Conservation (phyloP, 345 rosid species). For the Salix exigua region DNA sequence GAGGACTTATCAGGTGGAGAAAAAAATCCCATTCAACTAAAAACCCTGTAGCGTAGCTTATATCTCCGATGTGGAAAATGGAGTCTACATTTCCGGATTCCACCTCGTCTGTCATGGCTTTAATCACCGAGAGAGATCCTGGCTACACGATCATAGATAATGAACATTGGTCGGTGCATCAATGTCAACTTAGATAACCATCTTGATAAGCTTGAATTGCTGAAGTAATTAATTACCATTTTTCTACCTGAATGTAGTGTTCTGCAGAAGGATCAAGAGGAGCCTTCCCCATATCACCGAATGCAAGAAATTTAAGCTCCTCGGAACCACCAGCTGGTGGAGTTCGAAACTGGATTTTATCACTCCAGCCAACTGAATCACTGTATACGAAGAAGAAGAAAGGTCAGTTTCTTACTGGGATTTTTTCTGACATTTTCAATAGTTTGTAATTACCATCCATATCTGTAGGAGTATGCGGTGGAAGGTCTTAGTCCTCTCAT, state of each 20-base stretch:
- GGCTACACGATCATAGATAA: slow-evolving; percentile 30
- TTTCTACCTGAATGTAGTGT: slow-evolving; percentile 56
- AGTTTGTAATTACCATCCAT: slow-evolving; percentile 44
- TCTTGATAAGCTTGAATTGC: too few relatives aligned
- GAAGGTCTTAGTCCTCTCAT: slow-evolving; percentile 58
- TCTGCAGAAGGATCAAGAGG: slow-evolving; percentile 59
- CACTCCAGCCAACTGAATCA: slow-evolving; percentile 60
- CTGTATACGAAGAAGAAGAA: slow-evolving; percentile 13
- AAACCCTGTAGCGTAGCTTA: slow-evolving; percentile 74
- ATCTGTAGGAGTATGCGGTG: slow-evolving; percentile 42
- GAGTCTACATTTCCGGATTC: slow-evolving; percentile 44
- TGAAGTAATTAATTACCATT: background rate
- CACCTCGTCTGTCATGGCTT: slow-evolving; percentile 44
- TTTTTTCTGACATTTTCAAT: background rate
- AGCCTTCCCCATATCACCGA: slow-evolving; percentile 77
- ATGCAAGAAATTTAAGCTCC: slow-evolving; percentile 49
- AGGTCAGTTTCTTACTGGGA: background rate
- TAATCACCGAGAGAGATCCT: slow-evolving; percentile 52
- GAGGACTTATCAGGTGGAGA: slow-evolving; percentile 47
- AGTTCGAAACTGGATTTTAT: slow-evolving; percentile 39
- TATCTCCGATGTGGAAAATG: slow-evolving; percentile 74
- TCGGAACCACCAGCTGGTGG: slow-evolving; percentile 60
- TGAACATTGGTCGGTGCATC: background rate
- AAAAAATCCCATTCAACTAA: slow-evolving; percentile 74
- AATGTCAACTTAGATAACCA: background rate